These are phyloP conservation scores for Nakazawaea populi DNA, from an alignment of 805 yeast genomes.

Conservation along the genomic window DNA sequence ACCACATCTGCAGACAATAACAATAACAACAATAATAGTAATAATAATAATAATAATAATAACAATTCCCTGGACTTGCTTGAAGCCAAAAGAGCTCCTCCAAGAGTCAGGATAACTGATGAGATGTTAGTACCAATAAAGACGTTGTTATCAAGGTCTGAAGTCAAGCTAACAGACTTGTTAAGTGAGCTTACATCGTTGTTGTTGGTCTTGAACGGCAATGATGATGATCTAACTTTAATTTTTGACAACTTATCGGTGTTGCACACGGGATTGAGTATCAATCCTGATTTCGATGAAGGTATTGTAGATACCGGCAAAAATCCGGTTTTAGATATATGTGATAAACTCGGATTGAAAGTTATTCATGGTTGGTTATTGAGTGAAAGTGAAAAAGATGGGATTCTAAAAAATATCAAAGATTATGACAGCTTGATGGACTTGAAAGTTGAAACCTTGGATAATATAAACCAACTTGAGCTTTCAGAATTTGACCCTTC, in stretches of 20 bases:
- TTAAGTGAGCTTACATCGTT: slow-evolving; percentile 45
- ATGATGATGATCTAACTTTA: slow-evolving; percentile 27
- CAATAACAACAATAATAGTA: background rate
- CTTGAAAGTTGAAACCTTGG: slow-evolving; percentile 17
- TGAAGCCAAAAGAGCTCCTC: background rate
- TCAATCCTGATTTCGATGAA: slow-evolving; percentile 62
- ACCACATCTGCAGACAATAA: background rate
- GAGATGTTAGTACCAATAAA: slow-evolving; percentile 16
- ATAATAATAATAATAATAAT: background rate
- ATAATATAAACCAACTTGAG: slow-evolving; percentile 15
- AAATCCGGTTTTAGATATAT: slow-evolving; percentile 14
- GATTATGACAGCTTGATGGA: slow-evolving; percentile 5
- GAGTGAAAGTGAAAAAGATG: slow-evolving; percentile 16
- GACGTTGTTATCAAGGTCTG: slow-evolving; percentile 15
- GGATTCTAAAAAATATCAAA: background rate
- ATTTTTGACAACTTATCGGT: slow-evolving; percentile 55
- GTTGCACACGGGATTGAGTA: slow-evolving; percentile 62
- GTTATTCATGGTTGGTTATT: slow-evolving; percentile 84
- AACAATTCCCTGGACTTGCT: background rate
- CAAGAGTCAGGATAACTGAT: background rate
- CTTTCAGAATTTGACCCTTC: background rate
- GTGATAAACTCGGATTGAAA: slow-evolving; percentile 16
- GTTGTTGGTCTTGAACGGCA: slow-evolving; percentile 28
- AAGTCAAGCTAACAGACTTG: slow-evolving; percentile 31
- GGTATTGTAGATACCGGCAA: slow-evolving; percentile 12